Evolutionary conservation across 805 yeast species (phyloP).

Genomic region (Pichia cabralensis): DNA sequence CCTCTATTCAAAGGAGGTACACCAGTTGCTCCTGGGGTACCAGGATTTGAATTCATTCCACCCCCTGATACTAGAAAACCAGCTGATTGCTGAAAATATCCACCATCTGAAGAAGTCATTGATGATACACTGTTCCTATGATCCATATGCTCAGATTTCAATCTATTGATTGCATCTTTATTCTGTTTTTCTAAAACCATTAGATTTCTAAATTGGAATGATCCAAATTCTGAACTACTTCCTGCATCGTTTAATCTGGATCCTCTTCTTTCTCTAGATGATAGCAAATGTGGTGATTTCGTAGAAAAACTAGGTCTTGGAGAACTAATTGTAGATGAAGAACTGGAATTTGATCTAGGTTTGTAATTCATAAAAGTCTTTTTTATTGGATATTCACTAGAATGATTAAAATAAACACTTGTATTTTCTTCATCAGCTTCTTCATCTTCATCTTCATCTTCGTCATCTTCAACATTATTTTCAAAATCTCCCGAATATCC

Average conservation of each 20-base stretch:
- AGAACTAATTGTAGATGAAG: conserved; percentile 21
- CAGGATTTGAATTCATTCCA: conserved; percentile 14
- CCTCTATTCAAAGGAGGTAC: conserved; percentile 12
- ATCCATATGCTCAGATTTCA: conserved; percentile 74
- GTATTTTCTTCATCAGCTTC: background rate
- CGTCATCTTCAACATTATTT: conserved; percentile 18
- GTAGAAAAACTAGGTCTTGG: conserved; percentile 21
- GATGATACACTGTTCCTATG: conserved; percentile 32
- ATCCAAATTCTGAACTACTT: conserved; percentile 69
- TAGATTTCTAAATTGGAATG: conserved; percentile 81
- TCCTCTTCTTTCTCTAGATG: conserved; percentile 60
- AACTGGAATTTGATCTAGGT: conserved; percentile 12
- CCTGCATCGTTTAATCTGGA: conserved; percentile 59
- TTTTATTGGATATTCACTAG: background rate
- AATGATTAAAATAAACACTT: background rate
- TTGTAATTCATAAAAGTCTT: too few species aligned
- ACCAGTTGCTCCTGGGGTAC: conserved; percentile 17
- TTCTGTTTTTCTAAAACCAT: conserved; percentile 89
- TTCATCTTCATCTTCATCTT: conserved; percentile 1
- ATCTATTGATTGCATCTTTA: conserved; percentile 79
- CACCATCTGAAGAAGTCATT: conserved; percentile 38
- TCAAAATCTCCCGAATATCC: conserved; percentile 14
- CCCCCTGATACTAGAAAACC: conserved; percentile 14
- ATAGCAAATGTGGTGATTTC: conserved; percentile 19
- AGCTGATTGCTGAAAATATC: conserved; percentile 12